Base-by-base conservation (phyloP, 1,284 basidiomycete species). In the Lentinus polychrous region DNA sequence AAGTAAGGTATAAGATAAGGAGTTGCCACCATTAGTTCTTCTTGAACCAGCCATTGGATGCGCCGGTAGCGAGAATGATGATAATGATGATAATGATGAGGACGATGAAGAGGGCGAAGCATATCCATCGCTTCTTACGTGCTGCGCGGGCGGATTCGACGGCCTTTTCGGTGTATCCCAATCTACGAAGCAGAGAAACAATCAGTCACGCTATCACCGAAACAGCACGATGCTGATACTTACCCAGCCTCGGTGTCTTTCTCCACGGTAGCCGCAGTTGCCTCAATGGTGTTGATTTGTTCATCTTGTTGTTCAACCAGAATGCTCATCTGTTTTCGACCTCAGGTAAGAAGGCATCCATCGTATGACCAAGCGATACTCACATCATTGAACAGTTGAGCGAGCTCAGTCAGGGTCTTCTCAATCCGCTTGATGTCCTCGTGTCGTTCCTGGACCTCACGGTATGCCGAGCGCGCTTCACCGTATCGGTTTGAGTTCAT, bases 341-440 rank as follows among this genome's bases (percentile, higher is more conserved):
- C 18, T 6, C 4, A 18, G 14, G 18, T 15, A 14, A 37, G 35
- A 37, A 14, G 18, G 12, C n/a, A 14, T 12, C 5, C 35, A 14
- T 5, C 35, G 14, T n/a, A 15, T 14, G 14, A 37, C 6, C 12
- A 18, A 4, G 35, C 35, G 15, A 23, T 17, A 68, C 80, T 43
- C 44, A 86, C 86, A 63, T 99, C 95, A 63, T 93, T 91, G 74
- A 98, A 97, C 57, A 99, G 75, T 63, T 97, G 92, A 4, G 93
- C 94, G 36, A 99, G 79, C 67, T 99, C 94, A 12, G 83, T 83
- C 47, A 99, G 73, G 7, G 94, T 98, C 68, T 79, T 79, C 67
- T 97, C 94, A 61, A 99, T 98, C 57, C 89, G 86, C 65, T 91
- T 86, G 65, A 99, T 91, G 59, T 99, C 95, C 64, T 90, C 89